Conservation (phyloP, 345 rosid species). For the Arabidopsis thaliana region TAIR10.1 NC_003070.9:8327501-8328000, state of each 20-base stretch:
- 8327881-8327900: constrained; percentile 75
- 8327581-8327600: constrained; percentile 93
- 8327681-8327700: background rate
- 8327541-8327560: constrained; percentile 61
- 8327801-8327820: constrained; percentile 4
- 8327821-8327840: constrained; percentile 31
- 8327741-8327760: background rate
- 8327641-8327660: constrained; percentile 21
- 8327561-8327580: constrained; percentile 67
- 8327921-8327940: constrained; percentile 88
- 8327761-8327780: background rate
- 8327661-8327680: background rate
- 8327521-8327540: constrained; percentile 48
- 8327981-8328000: constrained; percentile 8
- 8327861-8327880: constrained; percentile 68
- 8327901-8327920: constrained; percentile 74
- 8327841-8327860: constrained; percentile 91
- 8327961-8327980: constrained; percentile 75
- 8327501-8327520: constrained; percentile 53
- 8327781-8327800: too few species aligned
- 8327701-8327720: constrained; percentile 1
- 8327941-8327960: constrained; percentile 83
- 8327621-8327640: constrained; percentile 87
- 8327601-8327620: constrained; percentile 93
- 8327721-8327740: background rate